Percentiles rank a stretch among this genome's conserved stretches.
These are phyloP conservation scores for Trichoderma orchidacearum DNA, from an alignment of 495 filamentous ascomycete species.

Conservation along the genomic window DNA sequence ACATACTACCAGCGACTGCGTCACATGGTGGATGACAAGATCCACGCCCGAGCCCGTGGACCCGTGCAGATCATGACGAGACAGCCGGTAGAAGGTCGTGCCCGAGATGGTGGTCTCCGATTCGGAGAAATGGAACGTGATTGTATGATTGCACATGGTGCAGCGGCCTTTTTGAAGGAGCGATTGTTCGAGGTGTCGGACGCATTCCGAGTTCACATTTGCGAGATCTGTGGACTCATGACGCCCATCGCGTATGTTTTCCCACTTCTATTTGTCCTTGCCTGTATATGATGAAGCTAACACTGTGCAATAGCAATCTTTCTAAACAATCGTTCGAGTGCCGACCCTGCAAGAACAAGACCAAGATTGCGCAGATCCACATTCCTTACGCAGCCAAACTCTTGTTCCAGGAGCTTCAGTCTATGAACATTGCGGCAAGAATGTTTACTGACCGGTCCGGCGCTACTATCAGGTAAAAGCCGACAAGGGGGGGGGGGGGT, in stretches of 20 bases:
- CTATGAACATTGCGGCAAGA: constrained; percentile 95
- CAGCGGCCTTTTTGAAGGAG: constrained; percentile 93
- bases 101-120: constrained; percentile 90
- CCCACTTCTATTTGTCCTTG: constrained; percentile 2
- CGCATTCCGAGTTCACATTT: constrained; percentile 96
- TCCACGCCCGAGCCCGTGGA: constrained; percentile 89
- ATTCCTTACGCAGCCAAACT: constrained; percentile 98
- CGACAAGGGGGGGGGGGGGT: neutral
- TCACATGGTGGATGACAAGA: constrained; percentile 99
- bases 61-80: constrained; percentile 95
- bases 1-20: constrained; percentile 98
- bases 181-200: constrained; percentile 92
- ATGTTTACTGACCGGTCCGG: constrained; percentile 86
- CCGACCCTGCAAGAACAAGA: constrained; percentile 96
- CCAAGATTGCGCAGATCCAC: constrained; percentile 89
- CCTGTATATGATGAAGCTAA: constrained; percentile 11
- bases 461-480: constrained; percentile 45
- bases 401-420: constrained; percentile 91
- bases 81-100: constrained; percentile 97
- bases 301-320: constrained; percentile 52
- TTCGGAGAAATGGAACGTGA: constrained; percentile 99
- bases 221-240: constrained; percentile 98
- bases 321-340: constrained; percentile 93
- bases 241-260: constrained; percentile 90
- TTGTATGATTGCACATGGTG: constrained; percentile 99